A percentile compares a stretch with the other conserved stretches of the same genome.
Conservation (phyloP, 2,329 filamentous ascomycete genomes). For the Chrysoporthe deuterocubensis region DNA sequence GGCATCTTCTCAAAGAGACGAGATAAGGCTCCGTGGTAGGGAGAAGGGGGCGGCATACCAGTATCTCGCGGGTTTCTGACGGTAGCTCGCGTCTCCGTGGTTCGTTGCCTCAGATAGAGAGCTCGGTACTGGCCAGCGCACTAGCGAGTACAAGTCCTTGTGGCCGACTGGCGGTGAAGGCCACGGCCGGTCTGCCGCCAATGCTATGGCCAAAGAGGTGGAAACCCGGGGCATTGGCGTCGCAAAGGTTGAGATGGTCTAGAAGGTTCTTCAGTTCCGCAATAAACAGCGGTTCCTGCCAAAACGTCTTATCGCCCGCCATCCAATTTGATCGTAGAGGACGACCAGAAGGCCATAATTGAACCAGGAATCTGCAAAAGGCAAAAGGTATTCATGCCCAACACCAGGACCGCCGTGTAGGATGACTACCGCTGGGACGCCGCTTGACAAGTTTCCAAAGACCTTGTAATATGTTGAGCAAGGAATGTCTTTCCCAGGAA, state of each 20-base stretch:
- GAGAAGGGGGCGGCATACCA: too few species aligned
- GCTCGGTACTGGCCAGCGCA: conserved; percentile 37
- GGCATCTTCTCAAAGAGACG: too few species aligned
- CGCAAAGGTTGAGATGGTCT: conserved; percentile 27
- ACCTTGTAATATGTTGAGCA: conserved; percentile 25
- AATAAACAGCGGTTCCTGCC: conserved; percentile 34
- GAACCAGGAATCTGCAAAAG: conserved; percentile 20
- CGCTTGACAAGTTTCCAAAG: conserved; percentile 17
- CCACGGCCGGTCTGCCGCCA: conserved; percentile 13
- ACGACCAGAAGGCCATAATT: conserved; percentile 45
- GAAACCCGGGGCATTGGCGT: conserved; percentile 18
- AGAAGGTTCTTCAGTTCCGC: conserved; percentile 34
- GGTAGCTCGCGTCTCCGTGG: conserved; percentile 12
- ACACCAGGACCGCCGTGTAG: conserved; percentile 50
- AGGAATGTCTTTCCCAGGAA: conserved; percentile 5
- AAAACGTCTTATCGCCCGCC: conserved; percentile 39
- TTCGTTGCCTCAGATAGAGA: conserved; percentile 1
- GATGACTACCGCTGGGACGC: conserved; percentile 12
- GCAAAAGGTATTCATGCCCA: conserved; percentile 45
- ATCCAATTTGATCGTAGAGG: conserved; percentile 59
- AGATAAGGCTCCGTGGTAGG: too few species aligned
- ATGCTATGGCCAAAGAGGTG: conserved; percentile 21
- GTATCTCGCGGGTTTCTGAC: neutral
- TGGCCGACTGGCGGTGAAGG: conserved; percentile 14
- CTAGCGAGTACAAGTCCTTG: conserved; percentile 35